A percentile compares a stretch with the other conserved stretches of the same genome.
phyloP scores from a whole-genome alignment of 2,329 filamentous ascomycete species.

The Colletotrichum sp. region DNA sequence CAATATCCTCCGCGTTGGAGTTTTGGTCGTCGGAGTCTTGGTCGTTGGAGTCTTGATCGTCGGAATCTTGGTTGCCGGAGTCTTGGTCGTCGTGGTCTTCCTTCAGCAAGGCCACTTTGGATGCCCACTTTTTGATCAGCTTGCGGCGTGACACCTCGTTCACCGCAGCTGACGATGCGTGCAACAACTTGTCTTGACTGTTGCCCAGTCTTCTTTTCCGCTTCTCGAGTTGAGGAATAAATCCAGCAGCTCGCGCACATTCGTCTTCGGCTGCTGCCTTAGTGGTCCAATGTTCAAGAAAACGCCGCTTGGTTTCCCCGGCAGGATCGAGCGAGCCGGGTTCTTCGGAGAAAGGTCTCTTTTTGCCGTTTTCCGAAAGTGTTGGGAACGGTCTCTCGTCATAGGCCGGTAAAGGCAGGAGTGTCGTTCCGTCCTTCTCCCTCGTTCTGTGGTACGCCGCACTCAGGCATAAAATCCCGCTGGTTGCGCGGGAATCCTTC shows the following conservation, averaged over 20 bases:
- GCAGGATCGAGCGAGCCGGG: neutral
- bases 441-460: accelerated
- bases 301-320: neutral
- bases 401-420: neutral
- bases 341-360: neutral
- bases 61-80: neutral
- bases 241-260: neutral
- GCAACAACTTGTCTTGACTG: neutral
- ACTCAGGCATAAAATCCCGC: neutral
- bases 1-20: neutral
- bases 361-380: neutral
- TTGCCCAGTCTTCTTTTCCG: accelerated
- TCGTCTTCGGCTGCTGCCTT: neutral
- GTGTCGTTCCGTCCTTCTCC: neutral
- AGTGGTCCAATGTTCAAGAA: neutral
- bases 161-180: neutral
- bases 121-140: neutral
- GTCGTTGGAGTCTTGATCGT: no score
- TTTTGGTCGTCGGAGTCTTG: neutral
- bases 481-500: accelerated
- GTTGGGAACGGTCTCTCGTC: neutral
- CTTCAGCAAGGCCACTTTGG: neutral
- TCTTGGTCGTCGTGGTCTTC: neutral
- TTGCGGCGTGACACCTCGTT: neutral
- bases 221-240: neutral